phyloP scores from a whole-genome alignment of 768 basidiomycete genomes.

The Tephrocybe rancida region DNA sequence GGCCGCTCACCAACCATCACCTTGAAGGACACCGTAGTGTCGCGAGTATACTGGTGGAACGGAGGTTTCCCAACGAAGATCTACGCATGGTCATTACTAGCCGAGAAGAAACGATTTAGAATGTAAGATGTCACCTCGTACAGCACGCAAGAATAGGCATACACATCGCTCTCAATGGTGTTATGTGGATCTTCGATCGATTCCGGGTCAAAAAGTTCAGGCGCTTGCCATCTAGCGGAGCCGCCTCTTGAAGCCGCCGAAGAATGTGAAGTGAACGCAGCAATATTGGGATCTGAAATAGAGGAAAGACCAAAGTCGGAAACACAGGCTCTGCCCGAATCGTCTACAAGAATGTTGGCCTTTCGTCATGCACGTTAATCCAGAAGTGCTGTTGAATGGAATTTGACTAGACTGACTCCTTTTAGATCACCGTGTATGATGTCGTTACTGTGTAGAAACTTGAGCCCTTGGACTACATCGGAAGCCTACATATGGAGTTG shows the following conservation, averaged over 20 bases:
- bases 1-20: neutral
- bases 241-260: too few species aligned
- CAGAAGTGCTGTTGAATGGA: too few species aligned
- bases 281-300: neutral
- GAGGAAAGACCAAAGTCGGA: constrained; percentile 8
- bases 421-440: too few species aligned
- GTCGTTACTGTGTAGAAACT: too few species aligned
- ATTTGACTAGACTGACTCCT: too few species aligned
- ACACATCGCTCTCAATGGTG: neutral
- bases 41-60: neutral
- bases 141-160: neutral
- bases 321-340: neutral
- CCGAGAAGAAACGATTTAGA: neutral
- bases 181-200: neutral
- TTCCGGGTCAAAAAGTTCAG: neutral
- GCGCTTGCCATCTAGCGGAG: too few species aligned
- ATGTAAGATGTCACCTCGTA: neutral
- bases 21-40: neutral
- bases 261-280: neutral
- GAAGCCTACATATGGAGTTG: too few species aligned
- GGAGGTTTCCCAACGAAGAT: neutral
- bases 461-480: too few species aligned
- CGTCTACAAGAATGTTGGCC: constrained; percentile 4
- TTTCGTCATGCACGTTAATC: neutral
- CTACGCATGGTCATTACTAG: neutral